Evolutionary conservation across 2,329 filamentous ascomycete species (phyloP), one percentile per base, ranked within the genome.

Genomic region (Ophiostoma triangulosporum): DNA sequence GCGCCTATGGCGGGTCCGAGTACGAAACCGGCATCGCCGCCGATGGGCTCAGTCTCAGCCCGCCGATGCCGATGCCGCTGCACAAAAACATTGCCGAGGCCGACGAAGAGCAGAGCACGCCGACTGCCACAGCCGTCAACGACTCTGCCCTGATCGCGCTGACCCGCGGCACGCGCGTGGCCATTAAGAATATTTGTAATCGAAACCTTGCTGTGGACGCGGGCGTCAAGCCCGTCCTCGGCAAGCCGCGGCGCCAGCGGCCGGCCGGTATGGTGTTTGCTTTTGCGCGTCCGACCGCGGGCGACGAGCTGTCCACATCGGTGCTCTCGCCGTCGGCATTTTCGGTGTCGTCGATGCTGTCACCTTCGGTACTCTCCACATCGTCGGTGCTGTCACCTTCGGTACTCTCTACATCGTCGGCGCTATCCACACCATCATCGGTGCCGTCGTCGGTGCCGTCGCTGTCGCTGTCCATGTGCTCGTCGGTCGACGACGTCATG

Each of bases 1-100:
- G 70, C 14, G 73, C 74, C 0, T 82, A 82, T 56, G 78, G 77
- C 1, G 77, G 77, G 15, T 26, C 43, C 2, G 43, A 46, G 15
- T 6, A 26, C 0, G 60, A 64, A 3, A 71, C 73, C 4, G 77
- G 72, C 5, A 75, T 81, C 54, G 69, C 70, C 51, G 64, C 61
- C 43, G 64, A 36, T 59, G 62, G 51, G 60, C 65, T 69, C 62
- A 66, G 61, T 54, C 59, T 56, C 57, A 53, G 58, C 49, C 55
- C 56, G 35, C 52, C 38, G 9, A 22, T 15, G 31, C 17, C n/a
- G 17, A 7, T 26, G 27, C 40, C 22, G 5, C 9, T 17, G 27
- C 14, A 46, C 14, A 22, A 29, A 3, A 22, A 29, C 38, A 6
- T 22, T 20, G 9, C 20, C 38, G 40, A 15, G 9, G 53, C 22